These are phyloP conservation scores for Solanum virginianum DNA, from an alignment of 257 asterid species.

Conservation along the genomic window DNA sequence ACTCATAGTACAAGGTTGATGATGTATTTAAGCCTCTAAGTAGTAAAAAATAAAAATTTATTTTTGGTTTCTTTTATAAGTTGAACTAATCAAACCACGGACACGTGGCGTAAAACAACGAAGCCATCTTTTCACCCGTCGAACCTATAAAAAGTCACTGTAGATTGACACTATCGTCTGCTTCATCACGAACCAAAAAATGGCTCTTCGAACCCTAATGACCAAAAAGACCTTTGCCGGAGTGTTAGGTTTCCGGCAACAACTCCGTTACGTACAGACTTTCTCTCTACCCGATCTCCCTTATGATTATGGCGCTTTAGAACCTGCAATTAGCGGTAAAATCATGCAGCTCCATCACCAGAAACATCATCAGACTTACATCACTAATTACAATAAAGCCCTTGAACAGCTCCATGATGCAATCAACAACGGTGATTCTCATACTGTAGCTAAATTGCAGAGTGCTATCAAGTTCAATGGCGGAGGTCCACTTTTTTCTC, in stretches of 20 bases:
- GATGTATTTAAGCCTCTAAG: too few species aligned
- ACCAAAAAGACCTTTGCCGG: slow-evolving; percentile 15
- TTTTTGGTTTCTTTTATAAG: not conserved
- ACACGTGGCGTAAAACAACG: not conserved
- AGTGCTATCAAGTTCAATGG: slow-evolving; percentile 87
- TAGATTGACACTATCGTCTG: not conserved
- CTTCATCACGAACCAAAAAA: not conserved
- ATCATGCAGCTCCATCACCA: slow-evolving; percentile 94
- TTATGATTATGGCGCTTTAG: slow-evolving; percentile 75
- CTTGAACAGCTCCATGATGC: slow-evolving; percentile 77
- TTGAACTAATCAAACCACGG: not conserved
- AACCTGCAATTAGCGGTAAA: slow-evolving; percentile 75
- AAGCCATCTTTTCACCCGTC: not conserved
- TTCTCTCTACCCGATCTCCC: slow-evolving; percentile 68
- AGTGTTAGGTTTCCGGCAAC: slow-evolving; percentile 16
- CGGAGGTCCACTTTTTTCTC: slow-evolving; percentile 42
- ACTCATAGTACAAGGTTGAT: too few species aligned
- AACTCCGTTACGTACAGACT: slow-evolving; percentile 43
- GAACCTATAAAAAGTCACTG: not conserved
- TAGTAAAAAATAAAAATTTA: too few species aligned
- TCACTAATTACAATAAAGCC: slow-evolving; percentile 78
- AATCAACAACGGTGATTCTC: slow-evolving; percentile 37
- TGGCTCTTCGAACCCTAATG: slow-evolving; percentile 59
- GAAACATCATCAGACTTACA: slow-evolving; percentile 87
- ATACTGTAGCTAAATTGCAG: slow-evolving; percentile 67